phyloP scores from a whole-genome alignment of 495 filamentous ascomycete genomes.

The Parachaetomium inaequale region DNA sequence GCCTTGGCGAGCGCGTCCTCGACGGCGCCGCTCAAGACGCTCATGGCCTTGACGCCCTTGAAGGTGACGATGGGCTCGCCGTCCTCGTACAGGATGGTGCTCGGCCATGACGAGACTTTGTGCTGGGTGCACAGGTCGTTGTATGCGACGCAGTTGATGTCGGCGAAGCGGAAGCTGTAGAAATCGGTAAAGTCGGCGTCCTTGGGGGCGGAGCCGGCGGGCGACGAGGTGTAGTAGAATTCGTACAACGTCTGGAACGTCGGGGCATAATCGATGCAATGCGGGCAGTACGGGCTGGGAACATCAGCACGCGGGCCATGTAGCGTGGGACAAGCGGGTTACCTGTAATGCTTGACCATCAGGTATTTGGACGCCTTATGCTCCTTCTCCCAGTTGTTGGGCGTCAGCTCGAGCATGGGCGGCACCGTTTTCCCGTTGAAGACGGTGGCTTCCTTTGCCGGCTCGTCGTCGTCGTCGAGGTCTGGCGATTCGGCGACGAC shows the following conservation, averaged over 20 bases:
- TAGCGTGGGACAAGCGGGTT: conserved; percentile 15
- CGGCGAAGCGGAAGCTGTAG: conserved; percentile 87
- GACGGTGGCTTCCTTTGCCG: conserved; percentile 48
- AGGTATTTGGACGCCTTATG: conserved; percentile 40
- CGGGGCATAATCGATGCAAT: conserved; percentile 78
- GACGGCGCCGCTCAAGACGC: conserved; percentile 59
- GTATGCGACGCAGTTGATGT: conserved; percentile 77
- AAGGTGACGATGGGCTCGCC: conserved; percentile 62
- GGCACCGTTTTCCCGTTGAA: conserved; percentile 84
- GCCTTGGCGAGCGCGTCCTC: conserved; percentile 75
- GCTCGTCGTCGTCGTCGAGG: conserved; percentile 32
- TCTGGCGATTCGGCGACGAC: conserved; percentile 27
- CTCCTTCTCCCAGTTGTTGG: conserved; percentile 42
- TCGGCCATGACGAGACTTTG: conserved; percentile 64
- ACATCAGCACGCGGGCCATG: conserved; percentile 16
- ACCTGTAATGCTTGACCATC: conserved; percentile 52
- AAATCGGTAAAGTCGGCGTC: conserved; percentile 55
- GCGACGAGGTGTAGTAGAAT: conserved; percentile 92
- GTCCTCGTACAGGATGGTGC: conserved; percentile 77
- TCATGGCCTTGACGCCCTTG: conserved; percentile 59
- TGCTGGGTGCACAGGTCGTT: conserved; percentile 68
- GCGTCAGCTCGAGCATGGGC: conserved; percentile 56
- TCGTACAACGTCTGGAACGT: conserved; percentile 92
- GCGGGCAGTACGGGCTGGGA: conserved; percentile 60
- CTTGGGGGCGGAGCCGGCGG: conserved; percentile 36